These are phyloP conservation scores for Curvularia spicifera DNA, from an alignment of 2,329 filamentous ascomycete genomes.

Conservation along the genomic window DNA sequence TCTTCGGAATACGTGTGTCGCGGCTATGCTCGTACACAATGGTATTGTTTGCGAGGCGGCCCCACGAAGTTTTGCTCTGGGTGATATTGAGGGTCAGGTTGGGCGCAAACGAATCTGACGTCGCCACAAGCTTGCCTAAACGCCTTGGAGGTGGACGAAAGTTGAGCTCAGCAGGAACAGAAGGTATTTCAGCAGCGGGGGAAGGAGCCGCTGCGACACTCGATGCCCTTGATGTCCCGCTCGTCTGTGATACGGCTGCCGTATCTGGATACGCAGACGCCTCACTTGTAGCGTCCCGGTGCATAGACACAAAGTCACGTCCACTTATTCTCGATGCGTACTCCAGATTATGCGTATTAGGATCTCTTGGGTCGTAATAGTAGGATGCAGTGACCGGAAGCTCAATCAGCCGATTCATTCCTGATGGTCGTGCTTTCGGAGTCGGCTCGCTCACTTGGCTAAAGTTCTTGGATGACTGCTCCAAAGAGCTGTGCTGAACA, in stretches of 20 bases:
- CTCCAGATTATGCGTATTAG: slow-evolving; percentile 54
- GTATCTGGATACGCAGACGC: slow-evolving; percentile 40
- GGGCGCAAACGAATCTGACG: slow-evolving; percentile 68
- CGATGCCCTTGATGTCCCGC: slow-evolving; percentile 23
- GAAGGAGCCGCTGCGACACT: slow-evolving; percentile 25
- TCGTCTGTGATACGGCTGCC: slow-evolving; percentile 32
- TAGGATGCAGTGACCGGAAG: slow-evolving; percentile 54
- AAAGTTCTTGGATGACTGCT: slow-evolving; percentile 29
- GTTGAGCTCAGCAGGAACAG: slow-evolving; percentile 32
- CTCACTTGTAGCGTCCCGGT: slow-evolving; percentile 24
- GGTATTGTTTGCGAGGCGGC: slow-evolving; percentile 73
- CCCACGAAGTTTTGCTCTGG: slow-evolving; percentile 76
- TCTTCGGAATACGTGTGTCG: slow-evolving; percentile 79
- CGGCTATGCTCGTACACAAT: slow-evolving; percentile 65
- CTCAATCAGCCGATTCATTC: slow-evolving; percentile 53
- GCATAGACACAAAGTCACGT: slow-evolving; percentile 48
- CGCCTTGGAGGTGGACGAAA: slow-evolving; percentile 51
- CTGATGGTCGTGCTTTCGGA: slow-evolving; percentile 42
- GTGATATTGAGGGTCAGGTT: slow-evolving; percentile 69
- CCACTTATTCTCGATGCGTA: slow-evolving; percentile 56
- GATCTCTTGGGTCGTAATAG: slow-evolving; percentile 54
- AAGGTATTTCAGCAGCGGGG: slow-evolving; percentile 28
- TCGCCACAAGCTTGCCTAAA: slow-evolving; percentile 71
- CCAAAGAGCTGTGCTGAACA: slow-evolving; percentile 42
- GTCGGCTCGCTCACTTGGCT: slow-evolving; percentile 48